A percentile compares a stretch with the other conserved stretches of the same genome.
Conservation (phyloP, 1,139 yeast genomes). For the Hansenula lynferdii region DNA sequence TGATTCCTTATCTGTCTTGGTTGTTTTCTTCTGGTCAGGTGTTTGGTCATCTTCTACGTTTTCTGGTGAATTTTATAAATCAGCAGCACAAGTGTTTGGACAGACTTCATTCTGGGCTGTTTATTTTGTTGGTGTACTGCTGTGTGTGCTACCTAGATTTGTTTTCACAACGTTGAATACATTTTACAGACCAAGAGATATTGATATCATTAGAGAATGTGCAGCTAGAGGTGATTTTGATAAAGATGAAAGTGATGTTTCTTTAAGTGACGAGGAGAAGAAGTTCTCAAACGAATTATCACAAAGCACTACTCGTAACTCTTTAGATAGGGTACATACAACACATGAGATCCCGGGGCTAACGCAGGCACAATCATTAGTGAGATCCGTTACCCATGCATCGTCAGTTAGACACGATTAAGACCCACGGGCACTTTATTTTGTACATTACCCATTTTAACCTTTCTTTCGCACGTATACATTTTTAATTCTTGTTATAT, state of each 20-base stretch:
- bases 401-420: slow-evolving; percentile 26
- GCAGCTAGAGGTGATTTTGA: slow-evolving; percentile 51
- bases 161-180: slow-evolving; percentile 57
- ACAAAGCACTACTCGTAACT: slow-evolving; percentile 6
- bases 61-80: slow-evolving; percentile 69
- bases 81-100: slow-evolving; percentile 73
- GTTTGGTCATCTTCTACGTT: slow-evolving; percentile 64
- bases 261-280: slow-evolving; percentile 7
- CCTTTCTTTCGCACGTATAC: too few relatives aligned
- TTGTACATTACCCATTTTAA: too few relatives aligned
- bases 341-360: slow-evolving; percentile 16
- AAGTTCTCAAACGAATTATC: slow-evolving; percentile 30
- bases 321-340: slow-evolving; percentile 13
- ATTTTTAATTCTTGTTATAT: too few relatives aligned
- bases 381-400: slow-evolving; percentile 39
- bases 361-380: slow-evolving; percentile 15
- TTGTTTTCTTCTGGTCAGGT: slow-evolving; percentile 86
- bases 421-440: not conserved
- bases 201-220: slow-evolving; percentile 83
- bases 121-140: slow-evolving; percentile 60
- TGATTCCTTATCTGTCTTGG: slow-evolving; percentile 58
- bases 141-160: slow-evolving; percentile 76
- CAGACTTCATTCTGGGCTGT: slow-evolving; percentile 79
- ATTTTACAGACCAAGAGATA: slow-evolving; percentile 66
- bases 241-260: slow-evolving; percentile 47